These are phyloP conservation scores for Syzygium syzygioides DNA, from an alignment of 441 rosid species.

Conservation along the genomic window DNA sequence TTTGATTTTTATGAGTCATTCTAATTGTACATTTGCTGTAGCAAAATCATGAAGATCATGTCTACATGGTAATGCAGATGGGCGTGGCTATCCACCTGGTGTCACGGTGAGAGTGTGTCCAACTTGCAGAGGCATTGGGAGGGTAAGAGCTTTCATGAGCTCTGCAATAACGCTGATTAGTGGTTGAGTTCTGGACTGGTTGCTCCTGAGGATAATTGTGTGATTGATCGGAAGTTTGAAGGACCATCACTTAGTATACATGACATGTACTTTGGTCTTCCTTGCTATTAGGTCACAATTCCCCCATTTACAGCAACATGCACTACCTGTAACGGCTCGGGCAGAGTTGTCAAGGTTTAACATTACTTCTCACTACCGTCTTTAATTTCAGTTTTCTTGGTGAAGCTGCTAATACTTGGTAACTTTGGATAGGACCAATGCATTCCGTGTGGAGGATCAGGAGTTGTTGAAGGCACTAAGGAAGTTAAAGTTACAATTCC, in stretches of 20 bases:
- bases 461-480: conserved; percentile 68
- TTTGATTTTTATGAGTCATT: not conserved
- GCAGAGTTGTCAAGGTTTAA: conserved; percentile 61
- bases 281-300: conserved; percentile 58
- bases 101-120: conserved; percentile 58
- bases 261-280: conserved; percentile 5
- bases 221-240: not conserved
- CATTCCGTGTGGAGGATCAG: conserved; percentile 67
- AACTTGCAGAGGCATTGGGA: conserved; percentile 76
- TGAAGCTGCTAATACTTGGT: conserved; percentile 3
- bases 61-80: conserved; percentile 47
- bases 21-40: not conserved
- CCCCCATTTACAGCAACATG: conserved; percentile 91
- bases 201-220: conserved; percentile 8
- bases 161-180: conserved; percentile 8
- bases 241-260: not conserved
- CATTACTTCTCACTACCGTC: conserved; percentile 7
- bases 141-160: conserved; percentile 43
- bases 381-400: not conserved
- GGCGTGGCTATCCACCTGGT: conserved; percentile 61
- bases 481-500: conserved; percentile 73
- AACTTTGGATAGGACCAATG: conserved; percentile 59
- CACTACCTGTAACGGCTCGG: conserved; percentile 66
- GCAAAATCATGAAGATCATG: not conserved
- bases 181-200: conserved; percentile 6